Base-by-base conservation (phyloP, 805 yeast genomes). In the Saccharomycopsis microspora region DNA sequence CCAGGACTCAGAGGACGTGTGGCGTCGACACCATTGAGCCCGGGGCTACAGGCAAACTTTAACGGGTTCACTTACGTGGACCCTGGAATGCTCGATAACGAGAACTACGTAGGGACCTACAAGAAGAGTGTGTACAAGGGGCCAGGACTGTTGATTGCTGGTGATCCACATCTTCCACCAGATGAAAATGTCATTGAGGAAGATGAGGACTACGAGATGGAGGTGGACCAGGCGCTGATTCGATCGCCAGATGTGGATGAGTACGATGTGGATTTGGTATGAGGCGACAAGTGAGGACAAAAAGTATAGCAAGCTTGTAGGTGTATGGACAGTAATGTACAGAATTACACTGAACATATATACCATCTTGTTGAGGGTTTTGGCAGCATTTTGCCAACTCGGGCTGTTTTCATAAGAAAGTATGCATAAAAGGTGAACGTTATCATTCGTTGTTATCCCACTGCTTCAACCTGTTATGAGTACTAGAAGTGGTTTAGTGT, bases 51-150 rank as follows among this genome's bases (percentile, higher is more conserved):
- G 67, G 97, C 93, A 45, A 89, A 89, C 62, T 93, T 93, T 68
- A 87, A 86, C 58, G 98, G 98, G 0, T 93, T 93, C 64, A 93
- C 98, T 0, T 93, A 85, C 64, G 97, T 90, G 43, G 96, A 89
- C 63, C 97, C 85, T 54, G 82, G 94, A 30, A 77, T 95, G 32
- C 80, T 90, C 72, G 47, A 45, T 5, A 35, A 42, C 9, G 96
- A 89, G 56, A 85, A 84, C 64, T 82, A 83, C 57, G 65, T 66
- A 43, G 62, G 58, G 28, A 61, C 63, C 11, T 60, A 62, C 45
- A 46, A 54, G 54, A 51, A 65, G 61, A 58, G 55, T 52, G 57
- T 70, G 62, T 59, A 67, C 60, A 47, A 62, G 7, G 76, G 71
- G 46, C 79, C 76, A 10, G 89, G 88, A 4, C 81, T 89, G 1